Conservation (phyloP, 352 stramenopile species). For the Phytophthora macrochlamydospora region DNA sequence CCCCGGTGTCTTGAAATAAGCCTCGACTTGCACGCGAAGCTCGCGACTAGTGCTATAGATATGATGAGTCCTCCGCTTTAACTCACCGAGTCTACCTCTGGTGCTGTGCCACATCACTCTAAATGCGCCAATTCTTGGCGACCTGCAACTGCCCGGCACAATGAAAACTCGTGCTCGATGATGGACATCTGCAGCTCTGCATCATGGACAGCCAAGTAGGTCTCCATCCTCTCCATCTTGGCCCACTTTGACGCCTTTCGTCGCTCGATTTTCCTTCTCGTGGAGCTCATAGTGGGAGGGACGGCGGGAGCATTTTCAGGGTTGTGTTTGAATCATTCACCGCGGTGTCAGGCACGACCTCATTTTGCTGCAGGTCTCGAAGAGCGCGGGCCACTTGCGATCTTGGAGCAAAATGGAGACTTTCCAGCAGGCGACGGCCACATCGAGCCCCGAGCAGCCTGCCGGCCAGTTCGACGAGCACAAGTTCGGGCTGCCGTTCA, state of each 20-base stretch:
- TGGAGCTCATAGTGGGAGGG: background rate
- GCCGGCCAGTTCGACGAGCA: background rate
- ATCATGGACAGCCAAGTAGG: no score
- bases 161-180: no score
- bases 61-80: no score
- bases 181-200: no score
- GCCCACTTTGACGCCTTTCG: background rate
- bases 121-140: no score
- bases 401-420: background rate
- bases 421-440: background rate
- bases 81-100: no score
- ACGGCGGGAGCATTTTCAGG: background rate
- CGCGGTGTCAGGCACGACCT: background rate
- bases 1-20: no score
- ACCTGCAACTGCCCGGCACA: no score
- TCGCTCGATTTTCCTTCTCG: background rate
- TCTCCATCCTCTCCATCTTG: background rate
- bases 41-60: no score
- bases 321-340: background rate
- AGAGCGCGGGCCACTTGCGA: background rate
- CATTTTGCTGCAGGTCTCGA: background rate
- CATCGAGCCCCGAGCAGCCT: background rate
- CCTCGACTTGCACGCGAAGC: no score
- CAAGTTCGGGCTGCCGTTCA: conserved; percentile 33
- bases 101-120: no score